Base-by-base conservation (phyloP, 2,329 filamentous ascomycete species). In the Penicillium fuscoglaucum region DNA sequence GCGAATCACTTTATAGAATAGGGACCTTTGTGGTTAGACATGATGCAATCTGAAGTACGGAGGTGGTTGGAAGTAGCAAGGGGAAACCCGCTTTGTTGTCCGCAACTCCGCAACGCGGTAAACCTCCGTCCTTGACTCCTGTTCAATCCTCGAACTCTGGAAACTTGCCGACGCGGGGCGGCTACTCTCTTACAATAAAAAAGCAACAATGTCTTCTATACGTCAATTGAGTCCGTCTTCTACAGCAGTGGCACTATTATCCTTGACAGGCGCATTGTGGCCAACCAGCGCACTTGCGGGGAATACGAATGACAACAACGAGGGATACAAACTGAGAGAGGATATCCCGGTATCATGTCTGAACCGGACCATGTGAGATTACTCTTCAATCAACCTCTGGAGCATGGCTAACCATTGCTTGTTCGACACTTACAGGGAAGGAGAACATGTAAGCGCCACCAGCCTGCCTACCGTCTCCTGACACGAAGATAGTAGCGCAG, bases 271-370 rank as follows among this genome's bases (percentile, higher is more conserved):
- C 56, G 60, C 65, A 26, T 58, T 69, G 53, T 63, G 59, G 60
- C 67, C 64, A 51, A 55, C 57, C 40, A 62, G 59, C 24, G 64
- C 65, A 21, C 63, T 66, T 61, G 71, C 66, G 61, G 67, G 64
- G 55, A 66, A 53, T 29, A 53, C 47, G 40, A 58, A 56, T 55
- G 62, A 52, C 55, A 68, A 57, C 55, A 48, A 43, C 48, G 62
- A 61, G 45, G 75, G 74, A 47, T 79, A 79, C 64, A 70, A 61
- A 46, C 68, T 87, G 69, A 86, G 86, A 66, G 87, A 88, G 15
- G 74, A 83, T 12, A 88, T 91, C 60, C 81, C 82, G 39, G 86
- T 91, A 21, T 87, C 87, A 69, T 91, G 89, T 78, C 84, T 91
- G 80, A 89, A 90, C 69, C 82, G 89, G 60, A 90, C 86, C 74